phyloP scores from a whole-genome alignment of 306 rosid species.

The Vachellia pachyceras region DNA sequence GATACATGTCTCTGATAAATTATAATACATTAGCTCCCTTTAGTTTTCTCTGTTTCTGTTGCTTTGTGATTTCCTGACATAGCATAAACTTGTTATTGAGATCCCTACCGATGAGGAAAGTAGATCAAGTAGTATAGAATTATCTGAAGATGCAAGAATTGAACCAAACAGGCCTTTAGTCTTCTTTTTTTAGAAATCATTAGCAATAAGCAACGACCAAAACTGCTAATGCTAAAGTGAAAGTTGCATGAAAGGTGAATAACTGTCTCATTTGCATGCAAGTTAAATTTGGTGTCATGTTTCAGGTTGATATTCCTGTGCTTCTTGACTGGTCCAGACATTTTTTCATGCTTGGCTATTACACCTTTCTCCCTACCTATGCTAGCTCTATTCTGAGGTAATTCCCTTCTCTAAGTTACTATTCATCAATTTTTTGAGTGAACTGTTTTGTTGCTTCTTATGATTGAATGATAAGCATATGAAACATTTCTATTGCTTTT shows the following conservation, averaged over 20 bases:
- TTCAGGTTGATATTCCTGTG: slow-evolving; percentile 86
- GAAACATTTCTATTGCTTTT: not conserved
- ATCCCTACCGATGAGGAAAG: too few relatives aligned
- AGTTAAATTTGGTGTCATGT: slow-evolving; percentile 15
- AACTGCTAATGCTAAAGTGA: slow-evolving; percentile 1
- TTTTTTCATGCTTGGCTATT: slow-evolving; percentile 80
- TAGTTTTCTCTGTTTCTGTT: not conserved
- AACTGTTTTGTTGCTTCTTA: not conserved
- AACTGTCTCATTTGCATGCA: slow-evolving; percentile 15
- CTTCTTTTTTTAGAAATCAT: too few relatives aligned
- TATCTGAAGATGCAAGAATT: too few relatives aligned
- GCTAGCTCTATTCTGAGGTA: slow-evolving; percentile 84
- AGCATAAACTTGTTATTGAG: not conserved
- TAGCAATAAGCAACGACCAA: not conserved
- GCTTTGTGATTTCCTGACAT: not conserved
- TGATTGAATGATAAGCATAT: not conserved
- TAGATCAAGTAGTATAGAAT: too few relatives aligned
- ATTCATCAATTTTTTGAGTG: not conserved
- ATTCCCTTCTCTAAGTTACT: not conserved
- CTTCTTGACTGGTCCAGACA: slow-evolving; percentile 88
- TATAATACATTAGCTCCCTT: not conserved
- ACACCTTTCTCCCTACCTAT: slow-evolving; percentile 73
- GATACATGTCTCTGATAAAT: too few relatives aligned
- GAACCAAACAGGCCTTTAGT: too few relatives aligned
- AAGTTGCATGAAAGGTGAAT: slow-evolving; percentile 2